Evolutionary conservation across 2,329 filamentous ascomycete genomes (phyloP), one percentile per base, ranked within the genome.

Genomic region (Albophoma yamanashiensis): DNA sequence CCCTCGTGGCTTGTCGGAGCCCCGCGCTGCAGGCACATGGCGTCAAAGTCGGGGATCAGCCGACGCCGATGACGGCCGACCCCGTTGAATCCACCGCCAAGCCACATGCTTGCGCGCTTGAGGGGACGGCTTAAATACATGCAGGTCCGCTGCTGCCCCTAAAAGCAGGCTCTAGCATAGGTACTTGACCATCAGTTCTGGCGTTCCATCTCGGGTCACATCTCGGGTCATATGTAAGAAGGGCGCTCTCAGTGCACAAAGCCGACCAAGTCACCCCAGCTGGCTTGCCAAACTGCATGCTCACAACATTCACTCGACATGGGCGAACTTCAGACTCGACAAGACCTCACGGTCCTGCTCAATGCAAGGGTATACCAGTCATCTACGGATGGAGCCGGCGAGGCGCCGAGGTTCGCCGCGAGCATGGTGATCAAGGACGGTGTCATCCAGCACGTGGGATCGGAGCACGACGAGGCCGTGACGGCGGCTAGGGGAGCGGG

Each of bases 401-500:
- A 57, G 9, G 27, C 52, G 3, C 60, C 63, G 12, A 56, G 17
- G 43, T 64, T 67, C 58, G 60, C 64, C 20, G 58, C 64, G 47
- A 62, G 70, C 62, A 70, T 76, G 66, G 67, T 74, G 45, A 65
- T 76, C 40, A 64, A 68, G 58, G 67, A 72, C 58, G 73, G 73
- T 22, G 57, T 68, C 45, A 73, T 76, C 58, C 64, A 68, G 15
- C 68, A 72, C 36, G 65, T 76, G 58, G 74, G 74, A 7, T 63
- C 71, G 6, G 65, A 65, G 6, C 62, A 66, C 0, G 68, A 73
- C 57, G 45, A 59, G 0, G 61, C 62, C 14, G 66, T 69, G 3
- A 45, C 60, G 2, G 58, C 63, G 1, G 73, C 71, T 4, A 66
- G 64, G 42, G 59, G 62, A 4, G 61, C 62, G 3, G 70, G 67